Evolutionary conservation across 345 rosid species (phyloP).

Genomic region (Hypericum androsaemum): DNA sequence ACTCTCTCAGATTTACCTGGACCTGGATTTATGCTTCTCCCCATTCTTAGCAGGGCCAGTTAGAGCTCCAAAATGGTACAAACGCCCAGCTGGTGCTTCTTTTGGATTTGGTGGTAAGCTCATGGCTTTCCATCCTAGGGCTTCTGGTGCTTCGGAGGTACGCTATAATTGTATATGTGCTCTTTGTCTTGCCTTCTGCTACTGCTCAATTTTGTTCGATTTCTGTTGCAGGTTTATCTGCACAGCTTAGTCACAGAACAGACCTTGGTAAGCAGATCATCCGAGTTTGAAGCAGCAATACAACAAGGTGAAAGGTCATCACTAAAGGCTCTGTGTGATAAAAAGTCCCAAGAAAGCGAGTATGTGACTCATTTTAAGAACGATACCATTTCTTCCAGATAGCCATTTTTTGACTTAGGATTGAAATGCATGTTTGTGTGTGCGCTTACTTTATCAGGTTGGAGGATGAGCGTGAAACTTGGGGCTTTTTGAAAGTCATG

Average conservation of each 20-base stretch:
- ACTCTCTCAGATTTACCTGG: neutral
- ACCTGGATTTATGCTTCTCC: conserved; percentile 6
- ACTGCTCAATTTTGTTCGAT: conserved; percentile 8
- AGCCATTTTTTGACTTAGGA: too few relatives aligned
- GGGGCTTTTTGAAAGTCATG: conserved; percentile 87
- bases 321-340: conserved; percentile 70
- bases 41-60: conserved; percentile 35
- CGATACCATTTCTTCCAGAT: too few relatives aligned
- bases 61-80: conserved; percentile 96
- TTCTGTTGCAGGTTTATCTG: conserved; percentile 52
- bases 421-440: too few relatives aligned
- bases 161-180: conserved; percentile 9
- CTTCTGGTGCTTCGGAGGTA: conserved; percentile 65
- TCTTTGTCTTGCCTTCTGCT: conserved; percentile 1
- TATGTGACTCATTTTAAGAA: conserved; percentile 25
- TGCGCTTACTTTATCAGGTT: conserved; percentile 34
- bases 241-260: conserved; percentile 78
- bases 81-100: conserved; percentile 82
- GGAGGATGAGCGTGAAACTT: conserved; percentile 78
- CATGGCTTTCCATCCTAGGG: conserved; percentile 55
- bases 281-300: conserved; percentile 85
- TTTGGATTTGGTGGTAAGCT: conserved; percentile 99
- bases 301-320: conserved; percentile 72
- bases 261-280: conserved; percentile 60
- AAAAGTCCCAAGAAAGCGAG: conserved; percentile 73